Evolutionary conservation across 768 basidiomycete genomes (phyloP), one percentile per base, ranked within the genome.

Genomic region (Kwoniella sp.): DNA sequence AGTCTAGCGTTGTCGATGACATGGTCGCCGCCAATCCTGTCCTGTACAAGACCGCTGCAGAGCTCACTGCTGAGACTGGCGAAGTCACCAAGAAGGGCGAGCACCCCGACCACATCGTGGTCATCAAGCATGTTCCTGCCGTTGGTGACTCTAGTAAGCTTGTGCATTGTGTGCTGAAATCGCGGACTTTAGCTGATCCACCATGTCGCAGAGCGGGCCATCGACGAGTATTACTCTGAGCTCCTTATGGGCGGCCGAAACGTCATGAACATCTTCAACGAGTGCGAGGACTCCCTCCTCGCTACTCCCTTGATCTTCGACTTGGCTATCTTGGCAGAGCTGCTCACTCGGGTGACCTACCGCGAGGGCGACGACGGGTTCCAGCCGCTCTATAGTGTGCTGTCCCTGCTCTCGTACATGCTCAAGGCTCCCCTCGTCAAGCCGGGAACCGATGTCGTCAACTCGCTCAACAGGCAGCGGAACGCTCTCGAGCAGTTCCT

Each of bases 191-290:
- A 10, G 38, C 51, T 53, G 33, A 53, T 31, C 3, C 32, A 11
- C 15, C 32, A 14, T 5, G 5, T 9, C 31, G 5, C 37, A 64
- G 63, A 69, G 46, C 56, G 64, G 50, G 95, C 92, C n/a, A 90
- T 98, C 79, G 95, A 98, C 77, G 92, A 96, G 79, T 98, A 96
- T 77, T 90, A 91, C 76, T 92, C 89, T 10, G 92, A 98, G 80
- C 91, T 98, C 68, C 85, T 92, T 79, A 93, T 92, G 70, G 92
- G 92, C 62, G 92, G 92, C 25, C 80, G 89, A 10, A 91, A 95
- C 80, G 90, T 88, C 74, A 89, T 90, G 77, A 75, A 71, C 64
- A 71, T 77, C 50, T 95, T 93, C 82, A 96, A 96, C 75, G 88
- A 92, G 76, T 96, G 93, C 80, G 90, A 93, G 85, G 93, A 98